These are phyloP conservation scores for Tetradesmus lagerheimii DNA, from an alignment of 139 green algal genomes.

Conservation along the genomic window DNA sequence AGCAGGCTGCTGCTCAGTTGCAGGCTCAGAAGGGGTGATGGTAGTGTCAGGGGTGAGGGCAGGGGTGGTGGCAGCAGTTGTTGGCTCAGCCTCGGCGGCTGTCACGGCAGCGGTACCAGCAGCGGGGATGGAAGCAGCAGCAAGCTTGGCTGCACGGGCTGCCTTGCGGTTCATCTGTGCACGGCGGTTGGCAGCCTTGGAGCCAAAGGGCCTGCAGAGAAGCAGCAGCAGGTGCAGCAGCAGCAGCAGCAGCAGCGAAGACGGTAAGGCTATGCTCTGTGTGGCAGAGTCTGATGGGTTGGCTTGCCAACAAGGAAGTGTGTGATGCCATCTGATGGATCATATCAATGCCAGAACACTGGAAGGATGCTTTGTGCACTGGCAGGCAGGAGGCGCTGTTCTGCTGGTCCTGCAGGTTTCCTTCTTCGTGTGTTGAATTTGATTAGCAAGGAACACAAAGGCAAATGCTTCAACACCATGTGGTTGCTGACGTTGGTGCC, in stretches of 20 bases:
- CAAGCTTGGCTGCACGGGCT: background rate
- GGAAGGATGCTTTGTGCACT: too few relatives aligned
- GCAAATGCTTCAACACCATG: too few relatives aligned
- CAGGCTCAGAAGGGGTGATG: background rate
- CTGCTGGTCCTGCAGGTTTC: too few relatives aligned
- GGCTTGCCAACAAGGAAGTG: too few relatives aligned
- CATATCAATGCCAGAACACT: too few relatives aligned
- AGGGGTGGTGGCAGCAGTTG: background rate
- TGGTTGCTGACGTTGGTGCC: too few relatives aligned
- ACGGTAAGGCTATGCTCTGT: background rate
- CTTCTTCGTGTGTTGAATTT: too few relatives aligned
- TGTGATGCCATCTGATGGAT: too few relatives aligned
- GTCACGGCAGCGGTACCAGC: background rate
- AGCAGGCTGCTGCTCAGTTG: background rate
- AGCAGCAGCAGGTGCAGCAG: background rate
- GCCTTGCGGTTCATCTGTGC: background rate
- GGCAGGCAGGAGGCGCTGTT: too few relatives aligned
- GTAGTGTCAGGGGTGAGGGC: background rate
- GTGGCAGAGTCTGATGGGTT: background rate
- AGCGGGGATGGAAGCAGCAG: background rate
- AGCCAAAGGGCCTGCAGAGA: background rate
- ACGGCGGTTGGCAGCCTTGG: background rate
- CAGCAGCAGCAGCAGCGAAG: background rate
- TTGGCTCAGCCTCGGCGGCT: background rate
- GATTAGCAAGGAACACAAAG: too few relatives aligned